A percentile compares a stretch with the other conserved stretches of the same genome.
These are phyloP conservation scores for Suillus ampliporus DNA, from an alignment of 768 basidiomycete species.

Conservation along the genomic window DNA sequence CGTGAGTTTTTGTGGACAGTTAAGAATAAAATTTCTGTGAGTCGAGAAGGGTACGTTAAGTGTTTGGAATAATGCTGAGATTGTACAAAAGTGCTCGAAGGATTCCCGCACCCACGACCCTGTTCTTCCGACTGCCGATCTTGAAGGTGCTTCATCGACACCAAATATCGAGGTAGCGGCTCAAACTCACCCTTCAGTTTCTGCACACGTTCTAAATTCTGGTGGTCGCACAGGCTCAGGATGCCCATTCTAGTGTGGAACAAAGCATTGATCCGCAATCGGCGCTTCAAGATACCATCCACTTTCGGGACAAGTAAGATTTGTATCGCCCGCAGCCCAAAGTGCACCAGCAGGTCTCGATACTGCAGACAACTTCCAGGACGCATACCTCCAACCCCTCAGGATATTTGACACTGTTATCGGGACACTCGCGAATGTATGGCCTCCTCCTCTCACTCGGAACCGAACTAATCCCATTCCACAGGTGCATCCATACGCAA, in stretches of 20 bases:
- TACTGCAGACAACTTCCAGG: background rate
- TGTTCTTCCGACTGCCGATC: too few species aligned
- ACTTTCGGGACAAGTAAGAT: background rate
- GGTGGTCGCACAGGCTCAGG: background rate
- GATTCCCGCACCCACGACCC: too few species aligned
- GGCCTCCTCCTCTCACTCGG: background rate
- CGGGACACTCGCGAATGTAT: background rate
- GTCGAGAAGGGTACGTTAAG: background rate
- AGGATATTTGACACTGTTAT: constrained; percentile 6
- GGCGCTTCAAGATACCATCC: background rate
- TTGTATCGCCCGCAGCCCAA: background rate
- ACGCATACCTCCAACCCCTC: constrained; percentile 4
- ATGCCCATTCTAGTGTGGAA: background rate
- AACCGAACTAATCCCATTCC: background rate
- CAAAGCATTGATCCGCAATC: background rate
- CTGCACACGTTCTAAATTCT: background rate
- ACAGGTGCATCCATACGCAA: constrained; percentile 15
- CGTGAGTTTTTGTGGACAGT: background rate
- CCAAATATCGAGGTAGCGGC: too few species aligned
- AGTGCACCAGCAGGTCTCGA: background rate
- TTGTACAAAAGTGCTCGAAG: background rate
- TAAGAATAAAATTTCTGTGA: background rate
- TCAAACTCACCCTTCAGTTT: background rate
- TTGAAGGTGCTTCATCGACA: too few species aligned
- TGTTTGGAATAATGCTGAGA: background rate